Conservation (phyloP, 208 protist genomes). For the Trypanosoma grayi region DNA sequence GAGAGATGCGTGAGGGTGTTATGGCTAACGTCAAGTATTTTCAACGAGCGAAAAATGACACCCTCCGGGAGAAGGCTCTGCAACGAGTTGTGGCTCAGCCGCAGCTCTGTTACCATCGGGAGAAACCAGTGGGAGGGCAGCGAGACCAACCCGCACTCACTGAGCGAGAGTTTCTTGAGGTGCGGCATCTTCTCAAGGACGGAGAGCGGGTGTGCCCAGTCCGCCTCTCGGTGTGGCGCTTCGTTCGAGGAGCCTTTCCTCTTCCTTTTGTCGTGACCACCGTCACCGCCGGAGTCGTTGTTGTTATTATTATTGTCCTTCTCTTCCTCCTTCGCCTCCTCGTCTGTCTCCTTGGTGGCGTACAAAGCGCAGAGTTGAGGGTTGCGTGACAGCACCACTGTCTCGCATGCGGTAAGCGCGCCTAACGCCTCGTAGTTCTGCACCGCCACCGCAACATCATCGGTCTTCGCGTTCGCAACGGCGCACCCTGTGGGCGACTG, state of each 20-base stretch:
- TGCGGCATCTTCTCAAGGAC: slow-evolving; percentile 59
- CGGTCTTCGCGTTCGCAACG: not conserved
- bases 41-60: slow-evolving; percentile 75
- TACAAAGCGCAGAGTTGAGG: slow-evolving; percentile 39
- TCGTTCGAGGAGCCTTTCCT: not conserved
- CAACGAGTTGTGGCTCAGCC: slow-evolving; percentile 69
- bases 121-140: slow-evolving; percentile 79
- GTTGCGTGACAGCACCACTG: slow-evolving; percentile 77
- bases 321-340: too few species aligned
- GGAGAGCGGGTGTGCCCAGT: slow-evolving; percentile 65
- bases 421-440: slow-evolving; percentile 54
- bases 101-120: slow-evolving; percentile 72
- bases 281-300: too few species aligned
- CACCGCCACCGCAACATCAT: slow-evolving; percentile 25
- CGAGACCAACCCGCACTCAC: slow-evolving; percentile 54
- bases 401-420: slow-evolving; percentile 53
- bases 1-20: slow-evolving; percentile 47
- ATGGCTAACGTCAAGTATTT: slow-evolving; percentile 82
- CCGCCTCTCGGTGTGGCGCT: slow-evolving; percentile 15
- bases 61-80: slow-evolving; percentile 70
- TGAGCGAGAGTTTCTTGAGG: slow-evolving; percentile 81
- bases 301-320: too few species aligned
- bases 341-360: slow-evolving; percentile 1
- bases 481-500: slow-evolving; percentile 29
- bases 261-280: not conserved